These are phyloP conservation scores for Teratosphaeria destructans DNA, from an alignment of 2,329 filamentous ascomycete genomes.

Conservation along the genomic window DNA sequence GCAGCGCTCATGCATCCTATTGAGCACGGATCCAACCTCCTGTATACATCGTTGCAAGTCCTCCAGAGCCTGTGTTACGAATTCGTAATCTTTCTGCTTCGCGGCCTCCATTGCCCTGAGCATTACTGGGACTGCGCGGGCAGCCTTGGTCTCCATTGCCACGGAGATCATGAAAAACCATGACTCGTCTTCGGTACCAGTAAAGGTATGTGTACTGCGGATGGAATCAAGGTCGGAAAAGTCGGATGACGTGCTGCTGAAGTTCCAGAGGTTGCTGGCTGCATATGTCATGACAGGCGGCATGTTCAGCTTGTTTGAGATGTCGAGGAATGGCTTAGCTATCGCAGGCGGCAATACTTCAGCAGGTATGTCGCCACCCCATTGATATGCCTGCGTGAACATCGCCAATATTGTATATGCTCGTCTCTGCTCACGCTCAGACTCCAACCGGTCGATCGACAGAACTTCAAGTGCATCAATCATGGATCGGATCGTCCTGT, in stretches of 20 bases:
- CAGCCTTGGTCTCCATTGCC: conserved; percentile 87
- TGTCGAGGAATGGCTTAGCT: conserved; percentile 66
- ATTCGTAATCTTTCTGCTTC: conserved; percentile 55
- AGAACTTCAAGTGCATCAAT: conserved; percentile 73
- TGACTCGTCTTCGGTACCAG: conserved; percentile 85
- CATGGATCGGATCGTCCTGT: conserved; percentile 29
- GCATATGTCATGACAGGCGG: conserved; percentile 91
- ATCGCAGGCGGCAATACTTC: conserved; percentile 65
- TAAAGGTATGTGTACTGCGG: conserved; percentile 76
- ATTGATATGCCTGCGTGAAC: conserved; percentile 75
- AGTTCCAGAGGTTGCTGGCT: conserved; percentile 89
- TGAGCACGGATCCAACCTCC: conserved; percentile 65
- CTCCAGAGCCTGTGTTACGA: conserved; percentile 64
- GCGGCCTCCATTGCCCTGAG: conserved; percentile 74
- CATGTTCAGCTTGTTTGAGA: conserved; percentile 64
- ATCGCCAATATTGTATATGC: conserved; percentile 71
- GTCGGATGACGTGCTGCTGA: conserved; percentile 64
- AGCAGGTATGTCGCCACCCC: conserved; percentile 65
- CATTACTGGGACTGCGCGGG: conserved; percentile 79
- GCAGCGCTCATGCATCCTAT: conserved; percentile 89
- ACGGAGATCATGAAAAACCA: conserved; percentile 98
- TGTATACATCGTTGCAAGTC: conserved; percentile 78
- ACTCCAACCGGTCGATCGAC: conserved; percentile 67
- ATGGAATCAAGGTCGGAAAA: conserved; percentile 78
- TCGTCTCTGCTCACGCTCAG: conserved; percentile 80